Evolutionary conservation across 164 flowering plant genomes (phyloP).

Genomic region (Piper betle): DNA sequence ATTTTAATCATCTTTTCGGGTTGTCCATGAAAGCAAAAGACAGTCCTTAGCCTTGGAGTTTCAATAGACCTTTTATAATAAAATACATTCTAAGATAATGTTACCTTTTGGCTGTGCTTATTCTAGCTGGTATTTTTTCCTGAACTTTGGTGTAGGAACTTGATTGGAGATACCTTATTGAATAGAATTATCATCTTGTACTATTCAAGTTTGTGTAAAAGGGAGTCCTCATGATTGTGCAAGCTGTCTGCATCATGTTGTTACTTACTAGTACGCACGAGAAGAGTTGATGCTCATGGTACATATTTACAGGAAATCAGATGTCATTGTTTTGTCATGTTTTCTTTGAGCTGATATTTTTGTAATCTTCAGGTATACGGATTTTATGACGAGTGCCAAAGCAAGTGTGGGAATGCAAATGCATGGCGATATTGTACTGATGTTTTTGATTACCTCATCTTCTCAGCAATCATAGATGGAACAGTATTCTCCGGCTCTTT

Average conservation of each 20-base stretch:
- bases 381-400: constrained; percentile 96
- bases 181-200: background rate
- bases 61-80: too few relatives aligned
- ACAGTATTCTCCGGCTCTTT: constrained; percentile 34
- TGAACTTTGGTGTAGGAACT: too few relatives aligned
- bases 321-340: background rate
- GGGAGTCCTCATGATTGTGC: background rate
- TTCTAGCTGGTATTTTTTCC: too few relatives aligned
- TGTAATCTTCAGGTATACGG: constrained; percentile 67
- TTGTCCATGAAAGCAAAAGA: too few relatives aligned
- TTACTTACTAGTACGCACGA: background rate
- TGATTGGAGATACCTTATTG: too few relatives aligned
- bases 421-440: constrained; percentile 99
- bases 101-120: too few relatives aligned
- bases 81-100: too few relatives aligned
- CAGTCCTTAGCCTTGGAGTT: too few relatives aligned
- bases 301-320: background rate
- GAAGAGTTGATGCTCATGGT: background rate
- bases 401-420: constrained; percentile 99
- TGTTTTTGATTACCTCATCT: constrained; percentile 91
- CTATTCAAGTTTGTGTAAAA: background rate
- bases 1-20: too few relatives aligned
- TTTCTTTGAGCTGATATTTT: background rate
- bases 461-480: constrained; percentile 96
- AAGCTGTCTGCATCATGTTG: background rate